Base-by-base conservation (phyloP, 2,329 filamentous ascomycete species). In the Leptographium flavum region DNA sequence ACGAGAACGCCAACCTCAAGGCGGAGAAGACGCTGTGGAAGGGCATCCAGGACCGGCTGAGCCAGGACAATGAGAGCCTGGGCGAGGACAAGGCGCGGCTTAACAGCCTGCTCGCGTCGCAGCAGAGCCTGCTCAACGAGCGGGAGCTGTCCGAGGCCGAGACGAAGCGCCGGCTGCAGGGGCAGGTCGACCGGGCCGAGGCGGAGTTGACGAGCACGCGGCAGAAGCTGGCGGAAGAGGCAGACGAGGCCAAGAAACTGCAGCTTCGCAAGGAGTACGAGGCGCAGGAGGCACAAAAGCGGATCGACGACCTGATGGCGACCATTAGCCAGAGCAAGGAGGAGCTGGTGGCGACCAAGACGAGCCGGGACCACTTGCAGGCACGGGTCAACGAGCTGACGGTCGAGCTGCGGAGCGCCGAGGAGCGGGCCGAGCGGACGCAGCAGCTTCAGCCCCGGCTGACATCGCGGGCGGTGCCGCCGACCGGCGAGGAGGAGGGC, bases 1-100 rank as follows among this genome's bases (percentile, higher is more conserved):
- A 87, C 52, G 92, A 98, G 59, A 87, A 81, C 45, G 81, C 87
- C 15, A 95, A 96, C 57, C 74, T 95, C 30, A 94, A 94, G 61
- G 88, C 90, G 0, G 90, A 96, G 62, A 94, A 94, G 65, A 83
- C 87, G 32, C 71, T 98, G 10, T 94, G 85, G 83, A 94, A 92
- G 66, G 86, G 83, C 46, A 94, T 95, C 30, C 88, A 96, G 59
- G 81, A 84, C 51, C 80, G 93, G 43, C 70, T 96, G 37, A 83
- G 77, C 50, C 86, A 92, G 55, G 88, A 96, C 57, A 94, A 92
- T 52, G 87, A 94, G 57, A 77, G 68, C 19, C 68, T 96, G 13
- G 73, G 83, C 36, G 85, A 93, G 49, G 92, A 98, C 60, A 84
- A 87, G 52, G 77, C 80, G 39, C 76, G 88, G 27, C 73, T 96